Percentiles rank a stretch among this genome's conserved stretches.
Conservation (phyloP, 2,329 filamentous ascomycete genomes). For the Stemphylium vesicarium region DNA sequence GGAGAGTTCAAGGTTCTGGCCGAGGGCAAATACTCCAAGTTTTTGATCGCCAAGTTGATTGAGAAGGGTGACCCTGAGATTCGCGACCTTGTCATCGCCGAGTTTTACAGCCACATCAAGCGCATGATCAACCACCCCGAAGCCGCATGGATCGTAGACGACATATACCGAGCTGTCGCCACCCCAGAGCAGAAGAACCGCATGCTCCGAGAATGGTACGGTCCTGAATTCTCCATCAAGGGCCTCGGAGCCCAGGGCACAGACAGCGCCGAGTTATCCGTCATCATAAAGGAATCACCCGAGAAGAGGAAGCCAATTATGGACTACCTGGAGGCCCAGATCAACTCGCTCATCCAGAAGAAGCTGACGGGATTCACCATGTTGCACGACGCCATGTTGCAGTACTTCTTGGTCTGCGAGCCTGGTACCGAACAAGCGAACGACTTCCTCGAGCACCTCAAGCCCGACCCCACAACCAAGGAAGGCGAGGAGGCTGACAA, state of each 20-base stretch:
- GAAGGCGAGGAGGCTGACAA: constrained; percentile 58
- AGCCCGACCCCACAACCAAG: constrained; percentile 79
- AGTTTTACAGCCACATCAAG: constrained; percentile 93
- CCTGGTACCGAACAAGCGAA: constrained; percentile 79
- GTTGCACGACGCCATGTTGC: constrained; percentile 96
- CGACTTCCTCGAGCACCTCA: constrained; percentile 88
- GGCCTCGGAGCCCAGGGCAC: constrained; percentile 59
- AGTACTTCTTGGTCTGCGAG: constrained; percentile 86
- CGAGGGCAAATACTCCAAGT: constrained; percentile 97
- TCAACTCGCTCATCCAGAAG: constrained; percentile 94
- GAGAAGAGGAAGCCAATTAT: constrained; percentile 89
- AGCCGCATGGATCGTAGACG: constrained; percentile 96
- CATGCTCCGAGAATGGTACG: constrained; percentile 94
- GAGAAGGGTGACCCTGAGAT: constrained; percentile 90
- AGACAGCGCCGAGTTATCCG: constrained; percentile 69
- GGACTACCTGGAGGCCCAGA: constrained; percentile 82
- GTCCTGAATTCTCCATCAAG: constrained; percentile 87
- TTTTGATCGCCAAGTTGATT: constrained; percentile 92
- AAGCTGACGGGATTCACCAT: constrained; percentile 97
- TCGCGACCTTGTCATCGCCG: constrained; percentile 84
- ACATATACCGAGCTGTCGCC: constrained; percentile 89
- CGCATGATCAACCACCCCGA: constrained; percentile 95
- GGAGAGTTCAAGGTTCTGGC: constrained; percentile 84
- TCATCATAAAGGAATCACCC: constrained; percentile 76
- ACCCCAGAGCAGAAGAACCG: constrained; percentile 84